Base-by-base conservation (phyloP, 176 grass and related monocot species). In the Triticum monococcum region DNA sequence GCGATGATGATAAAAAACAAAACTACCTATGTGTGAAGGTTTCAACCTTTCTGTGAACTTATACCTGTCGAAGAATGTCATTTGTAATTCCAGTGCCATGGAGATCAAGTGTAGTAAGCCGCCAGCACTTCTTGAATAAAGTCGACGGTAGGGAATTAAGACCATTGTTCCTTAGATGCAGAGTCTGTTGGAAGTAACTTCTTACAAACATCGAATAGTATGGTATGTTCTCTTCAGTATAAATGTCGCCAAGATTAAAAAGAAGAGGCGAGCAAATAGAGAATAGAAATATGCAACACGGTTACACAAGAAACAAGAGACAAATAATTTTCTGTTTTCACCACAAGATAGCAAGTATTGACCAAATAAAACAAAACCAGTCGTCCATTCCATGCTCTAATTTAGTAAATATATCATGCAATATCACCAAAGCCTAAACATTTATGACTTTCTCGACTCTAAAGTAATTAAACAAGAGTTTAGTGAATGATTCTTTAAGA, bases 61-160 rank as follows among this genome's bases (percentile, higher is more conserved):
- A 28, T 91, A 98, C 93, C 96, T 98, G 93, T 23, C 96, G 90
- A 86, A 98, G 93, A 87, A 85, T 60, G 79, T 96, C 96, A 73
- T 91, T 98, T 50, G 96, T 98, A 32, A 98, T 96, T 90, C 92
- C 93, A 52, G 96, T 98, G 32, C 96, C 93, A 90, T 98, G 96
- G 35, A 98, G 86, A 91, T 98, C 92, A 61, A 98, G 91, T 43
- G 89, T 95, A 45, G 89, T 91, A 65, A 98, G 90, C 35, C 89
- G 91, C 43, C 43, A 85, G 71, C 96, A 96, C 33, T 83, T 84
- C 52, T 89, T 95, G 81, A 98, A 96, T 50, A 98, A 86, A 1
- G 85, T 87, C 18, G 92, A 64, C 40, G 96, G 96, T 18, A 96
- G 87, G 69, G 88, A 94, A 85, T 77, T 92, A 43, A 98, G 83